Conservation (phyloP, 768 basidiomycete genomes). For the Pisolithus albus region DNA sequence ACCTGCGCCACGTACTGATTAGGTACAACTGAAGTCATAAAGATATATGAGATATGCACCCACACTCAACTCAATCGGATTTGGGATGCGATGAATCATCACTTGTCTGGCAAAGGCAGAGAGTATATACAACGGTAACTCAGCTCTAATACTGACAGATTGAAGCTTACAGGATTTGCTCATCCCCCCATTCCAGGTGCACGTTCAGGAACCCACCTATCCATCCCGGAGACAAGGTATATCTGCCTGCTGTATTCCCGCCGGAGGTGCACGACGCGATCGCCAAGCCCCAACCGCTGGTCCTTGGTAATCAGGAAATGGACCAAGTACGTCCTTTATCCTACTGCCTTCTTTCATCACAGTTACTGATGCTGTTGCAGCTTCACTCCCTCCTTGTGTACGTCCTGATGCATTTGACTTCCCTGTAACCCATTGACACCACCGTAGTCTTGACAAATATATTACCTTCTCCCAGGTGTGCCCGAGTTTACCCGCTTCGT, state of each 20-base stretch:
- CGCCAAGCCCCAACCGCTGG: constrained; percentile 17
- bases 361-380: constrained; percentile 17
- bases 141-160: not conserved
- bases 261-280: constrained; percentile 23
- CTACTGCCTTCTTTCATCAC: not conserved
- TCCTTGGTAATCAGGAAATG: constrained; percentile 39
- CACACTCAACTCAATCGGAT: constrained; percentile 41
- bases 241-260: constrained; percentile 48
- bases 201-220: constrained; percentile 32
- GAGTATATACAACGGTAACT: constrained; percentile 48
- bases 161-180: not conserved
- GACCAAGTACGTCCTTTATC: constrained; percentile 35
- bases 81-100: constrained; percentile 42
- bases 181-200: constrained; percentile 31
- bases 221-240: constrained; percentile 34
- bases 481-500: not conserved
- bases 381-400: constrained; percentile 48
- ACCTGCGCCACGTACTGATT: not conserved
- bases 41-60: constrained; percentile 45
- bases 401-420: constrained; percentile 10
- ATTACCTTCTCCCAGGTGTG: constrained; percentile 3
- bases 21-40: constrained; percentile 29
- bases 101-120: constrained; percentile 37
- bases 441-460: constrained; percentile 2
- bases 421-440: not conserved